phyloP scores from a whole-genome alignment of 202 grass and related monocot species.

The Bolboschoenoplectus hybrid region DNA sequence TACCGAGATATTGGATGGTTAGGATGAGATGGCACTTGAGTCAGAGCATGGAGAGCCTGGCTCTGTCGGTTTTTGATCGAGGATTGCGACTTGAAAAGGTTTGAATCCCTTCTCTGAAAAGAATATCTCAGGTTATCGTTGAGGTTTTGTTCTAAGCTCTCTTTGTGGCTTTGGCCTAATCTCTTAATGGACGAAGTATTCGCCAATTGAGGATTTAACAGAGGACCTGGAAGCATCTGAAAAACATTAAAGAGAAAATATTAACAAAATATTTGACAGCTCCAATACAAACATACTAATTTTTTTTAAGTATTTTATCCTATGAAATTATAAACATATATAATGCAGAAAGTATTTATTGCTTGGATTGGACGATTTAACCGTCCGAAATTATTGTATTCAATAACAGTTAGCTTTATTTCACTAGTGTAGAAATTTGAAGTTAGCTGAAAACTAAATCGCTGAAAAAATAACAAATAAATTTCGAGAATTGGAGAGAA shows the following conservation, averaged over 20 bases:
- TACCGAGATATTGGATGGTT: slow-evolving; percentile 8
- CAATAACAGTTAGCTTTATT: background rate
- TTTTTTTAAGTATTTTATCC: background rate
- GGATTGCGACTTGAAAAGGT: slow-evolving; percentile 26
- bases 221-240: slow-evolving; percentile 47
- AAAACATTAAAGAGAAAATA: background rate
- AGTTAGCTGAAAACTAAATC: background rate
- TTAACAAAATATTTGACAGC: background rate
- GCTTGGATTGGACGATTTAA: background rate
- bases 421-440: background rate
- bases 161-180: background rate
- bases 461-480: no score
- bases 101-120: background rate
- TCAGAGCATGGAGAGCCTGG: background rate
- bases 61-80: slow-evolving; percentile 33
- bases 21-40: background rate
- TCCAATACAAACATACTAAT: background rate
- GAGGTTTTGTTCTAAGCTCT: background rate
- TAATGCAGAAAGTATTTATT: background rate
- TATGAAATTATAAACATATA: background rate
- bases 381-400: background rate
- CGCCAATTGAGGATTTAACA: slow-evolving; percentile 34
- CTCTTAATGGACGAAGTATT: slow-evolving; percentile 28
- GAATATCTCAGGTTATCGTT: slow-evolving; percentile 7
- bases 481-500: no score